These are phyloP conservation scores for Pinus taeda DNA, from an alignment of 75 land plant species.

Conservation along the genomic window DNA sequence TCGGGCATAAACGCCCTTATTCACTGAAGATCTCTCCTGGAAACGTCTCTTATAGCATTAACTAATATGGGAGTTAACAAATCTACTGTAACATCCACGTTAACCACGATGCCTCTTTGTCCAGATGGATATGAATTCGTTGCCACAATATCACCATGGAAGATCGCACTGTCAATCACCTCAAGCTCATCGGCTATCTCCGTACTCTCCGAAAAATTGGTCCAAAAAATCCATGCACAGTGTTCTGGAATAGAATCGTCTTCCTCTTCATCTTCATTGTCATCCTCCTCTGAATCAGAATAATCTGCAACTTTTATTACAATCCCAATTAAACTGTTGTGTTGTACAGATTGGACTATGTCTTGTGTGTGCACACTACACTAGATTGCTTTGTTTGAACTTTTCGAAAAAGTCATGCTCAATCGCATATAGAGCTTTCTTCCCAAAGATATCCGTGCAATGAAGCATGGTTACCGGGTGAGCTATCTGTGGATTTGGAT, in stretches of 20 bases:
- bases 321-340: slow-evolving; percentile 49
- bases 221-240: slow-evolving; percentile 67
- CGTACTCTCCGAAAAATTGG: slow-evolving; percentile 51
- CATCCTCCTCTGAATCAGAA: slow-evolving; percentile 28
- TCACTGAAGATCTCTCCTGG: slow-evolving; percentile 51
- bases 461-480: too few relatives aligned
- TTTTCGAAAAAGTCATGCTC: too few relatives aligned
- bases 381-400: too few relatives aligned
- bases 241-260: slow-evolving; percentile 36
- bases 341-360: slow-evolving; percentile 44
- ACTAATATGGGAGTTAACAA: slow-evolving; percentile 44
- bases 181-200: slow-evolving; percentile 38
- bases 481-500: too few relatives aligned
- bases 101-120: slow-evolving; percentile 70
- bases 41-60: slow-evolving; percentile 36
- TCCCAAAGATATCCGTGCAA: too few relatives aligned
- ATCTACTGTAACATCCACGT: slow-evolving; percentile 65
- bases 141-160: slow-evolving; percentile 88
- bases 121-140: slow-evolving; percentile 67
- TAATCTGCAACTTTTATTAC: slow-evolving; percentile 60
- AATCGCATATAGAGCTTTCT: too few relatives aligned
- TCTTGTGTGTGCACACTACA: slow-evolving; percentile 50
- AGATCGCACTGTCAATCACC: slow-evolving; percentile 67
- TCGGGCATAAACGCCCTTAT: slow-evolving; percentile 51
- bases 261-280: slow-evolving; percentile 45